Percentiles rank a stretch among this genome's conserved stretches.
Evolutionary conservation across 2,329 filamentous ascomycete species (phyloP).

Genomic region (Fusarium sp.): DNA sequence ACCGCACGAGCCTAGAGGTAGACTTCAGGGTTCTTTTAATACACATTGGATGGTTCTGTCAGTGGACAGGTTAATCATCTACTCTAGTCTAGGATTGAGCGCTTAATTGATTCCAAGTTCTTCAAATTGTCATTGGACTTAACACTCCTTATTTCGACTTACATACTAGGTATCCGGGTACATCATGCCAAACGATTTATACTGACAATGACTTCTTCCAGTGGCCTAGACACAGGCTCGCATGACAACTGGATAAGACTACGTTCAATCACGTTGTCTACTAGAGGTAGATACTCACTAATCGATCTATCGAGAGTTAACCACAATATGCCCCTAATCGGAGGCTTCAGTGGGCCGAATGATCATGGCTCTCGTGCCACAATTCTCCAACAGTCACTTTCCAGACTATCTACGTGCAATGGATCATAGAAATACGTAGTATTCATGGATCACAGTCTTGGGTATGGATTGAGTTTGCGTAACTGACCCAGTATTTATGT

Average conservation of each 20-base stretch:
- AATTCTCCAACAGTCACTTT: not conserved
- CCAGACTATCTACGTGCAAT: not conserved
- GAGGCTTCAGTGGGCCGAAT: not conserved
- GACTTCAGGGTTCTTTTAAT: not conserved
- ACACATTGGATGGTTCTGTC: not conserved
- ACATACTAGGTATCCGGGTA: not conserved
- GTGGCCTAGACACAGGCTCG: not conserved
- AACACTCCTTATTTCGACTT: not conserved
- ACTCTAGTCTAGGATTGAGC: not conserved
- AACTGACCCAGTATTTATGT: not conserved
- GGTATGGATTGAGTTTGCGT: not conserved
- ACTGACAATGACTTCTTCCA: not conserved
- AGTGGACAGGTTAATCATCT: not conserved
- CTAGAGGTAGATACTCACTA: not conserved
- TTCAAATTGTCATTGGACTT: not conserved
- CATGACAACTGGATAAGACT: not conserved
- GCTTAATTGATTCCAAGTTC: not conserved
- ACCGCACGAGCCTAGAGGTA: conserved; percentile 18
- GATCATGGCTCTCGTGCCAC: not conserved
- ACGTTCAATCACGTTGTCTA: not conserved
- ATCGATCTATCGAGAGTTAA: not conserved
- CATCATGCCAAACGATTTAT: not conserved
- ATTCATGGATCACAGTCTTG: not conserved
- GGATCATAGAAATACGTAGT: not conserved
- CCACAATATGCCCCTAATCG: not conserved